Evolutionary conservation across 352 stramenopile genomes (phyloP).

Genomic region (Globisporangium echinulatum): DNA sequence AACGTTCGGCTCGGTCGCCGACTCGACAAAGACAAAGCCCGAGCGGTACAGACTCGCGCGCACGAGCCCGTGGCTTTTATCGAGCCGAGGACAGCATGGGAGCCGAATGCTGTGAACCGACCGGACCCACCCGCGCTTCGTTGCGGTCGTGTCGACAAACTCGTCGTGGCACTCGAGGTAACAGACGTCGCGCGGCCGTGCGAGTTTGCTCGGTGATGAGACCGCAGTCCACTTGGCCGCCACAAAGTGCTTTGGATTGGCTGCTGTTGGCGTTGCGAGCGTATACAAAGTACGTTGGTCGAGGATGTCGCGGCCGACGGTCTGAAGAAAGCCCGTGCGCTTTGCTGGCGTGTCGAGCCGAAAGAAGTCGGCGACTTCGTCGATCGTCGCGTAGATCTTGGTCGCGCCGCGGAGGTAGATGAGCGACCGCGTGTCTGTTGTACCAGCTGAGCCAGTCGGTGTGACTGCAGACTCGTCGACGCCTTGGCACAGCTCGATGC

Average conservation of each 20-base stretch:
- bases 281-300: conserved; percentile 75
- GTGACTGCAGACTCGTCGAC: conserved; percentile 31
- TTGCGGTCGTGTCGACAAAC: conserved; percentile 70
- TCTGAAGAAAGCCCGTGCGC: conserved; percentile 58
- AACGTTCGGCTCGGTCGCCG: conserved; percentile 23
- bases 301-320: conserved; percentile 68
- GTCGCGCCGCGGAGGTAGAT: conserved; percentile 67
- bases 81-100: conserved; percentile 55
- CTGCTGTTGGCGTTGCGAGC: conserved; percentile 45
- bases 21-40: conserved; percentile 77
- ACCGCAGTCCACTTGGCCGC: conserved; percentile 77
- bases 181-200: conserved; percentile 75
- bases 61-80: conserved; percentile 51
- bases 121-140: conserved; percentile 66
- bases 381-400: conserved; percentile 68
- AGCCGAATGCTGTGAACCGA: conserved; percentile 77
- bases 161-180: conserved; percentile 83
- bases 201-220: conserved; percentile 68
- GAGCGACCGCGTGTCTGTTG: conserved; percentile 16
- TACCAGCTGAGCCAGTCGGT: neutral
- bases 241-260: conserved; percentile 83
- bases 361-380: conserved; percentile 81
- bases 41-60: conserved; percentile 72
- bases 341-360: conserved; percentile 66
- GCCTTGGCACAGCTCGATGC: conserved; percentile 72